Evolutionary conservation across 2,329 filamentous ascomycete species (phyloP), one percentile per base, ranked within the genome.

Genomic region (Scedosporium boydii): DNA sequence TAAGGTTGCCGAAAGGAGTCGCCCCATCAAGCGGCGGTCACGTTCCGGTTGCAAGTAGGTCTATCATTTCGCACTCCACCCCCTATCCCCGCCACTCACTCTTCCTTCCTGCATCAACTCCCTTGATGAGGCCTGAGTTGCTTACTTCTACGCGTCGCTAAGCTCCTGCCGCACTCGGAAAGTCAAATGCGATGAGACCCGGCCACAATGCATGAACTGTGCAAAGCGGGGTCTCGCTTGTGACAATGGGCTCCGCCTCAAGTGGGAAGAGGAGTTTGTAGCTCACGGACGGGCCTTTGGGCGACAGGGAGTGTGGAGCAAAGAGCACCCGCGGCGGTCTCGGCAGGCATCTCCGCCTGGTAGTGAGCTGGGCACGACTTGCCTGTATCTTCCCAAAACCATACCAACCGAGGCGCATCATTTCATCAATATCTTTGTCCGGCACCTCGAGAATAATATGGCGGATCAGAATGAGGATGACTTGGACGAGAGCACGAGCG

Each of bases 151-250:
- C 6, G 27, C n/a, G 27, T 42, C 42, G 16, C 2, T n/a, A 64
- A 69, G 59, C 26, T 56, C 57, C 12, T 65, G 64, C 27, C 62
- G 64, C 18, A 34, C 59, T 14, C 64, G 64, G 16, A 65, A 62
- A 41, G 62, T 65, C 48, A 65, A 63, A n/a, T 65, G 64, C 51
- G 64, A 65, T 44, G 62, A 63, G 26, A 46, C 62, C 9, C 46
- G 51, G 9, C 62, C 62, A 29, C 18, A 61, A 6, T 63, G 62
- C 41, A 21, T 41, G 14, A 63, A 63, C 12, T 63, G 62, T 23
- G 18, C 42, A 21, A 38, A 46, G 23, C 58, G 62, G 4, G 62
- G 62, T 4, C n/a, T 60, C 4, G 27, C 27, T n/a, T 63, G 62
- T 34, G 62, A 63, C 41, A 60, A 27, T 23, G 27, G 27, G 7